Conservation (phyloP, 768 basidiomycete genomes). For the Coprinellus micaceus region DNA sequence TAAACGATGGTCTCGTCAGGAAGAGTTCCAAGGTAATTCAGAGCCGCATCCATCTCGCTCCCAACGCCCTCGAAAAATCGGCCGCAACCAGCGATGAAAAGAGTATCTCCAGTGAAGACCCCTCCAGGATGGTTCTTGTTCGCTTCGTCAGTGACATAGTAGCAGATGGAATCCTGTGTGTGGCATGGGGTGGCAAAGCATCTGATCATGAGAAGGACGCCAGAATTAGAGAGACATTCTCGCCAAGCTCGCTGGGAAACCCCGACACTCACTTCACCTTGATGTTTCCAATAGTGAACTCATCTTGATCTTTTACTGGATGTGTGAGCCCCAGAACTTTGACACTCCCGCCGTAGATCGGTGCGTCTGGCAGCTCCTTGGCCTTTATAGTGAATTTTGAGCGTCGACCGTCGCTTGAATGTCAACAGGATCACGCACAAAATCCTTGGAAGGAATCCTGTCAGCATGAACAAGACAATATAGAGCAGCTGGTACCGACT, state of each 20-base stretch:
- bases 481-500: conserved; percentile 34
- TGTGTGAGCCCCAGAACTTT: conserved; percentile 63
- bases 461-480: background rate
- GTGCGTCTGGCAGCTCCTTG: conserved; percentile 40
- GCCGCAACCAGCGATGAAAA: conserved; percentile 86
- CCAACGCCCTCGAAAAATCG: conserved; percentile 91
- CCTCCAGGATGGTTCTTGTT: conserved; percentile 56
- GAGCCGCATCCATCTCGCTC: conserved; percentile 77
- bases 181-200: conserved; percentile 90
- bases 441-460: conserved; percentile 31
- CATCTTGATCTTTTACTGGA: conserved; percentile 76
- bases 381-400: conserved; percentile 30
- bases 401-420: too few relatives aligned
- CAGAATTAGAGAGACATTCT: too few relatives aligned
- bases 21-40: conserved; percentile 62
- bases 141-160: conserved; percentile 57
- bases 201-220: conserved; percentile 32
- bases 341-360: conserved; percentile 80
- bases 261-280: conserved; percentile 52
- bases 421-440: conserved; percentile 37
- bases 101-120: conserved; percentile 94
- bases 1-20: conserved; percentile 80
- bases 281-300: conserved; percentile 69
- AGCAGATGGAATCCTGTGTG: conserved; percentile 96
- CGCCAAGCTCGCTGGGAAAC: too few relatives aligned